These are phyloP conservation scores for Aspergillus niger DNA, from an alignment of 2,329 filamentous ascomycete species.

Conservation along the genomic window DNA sequence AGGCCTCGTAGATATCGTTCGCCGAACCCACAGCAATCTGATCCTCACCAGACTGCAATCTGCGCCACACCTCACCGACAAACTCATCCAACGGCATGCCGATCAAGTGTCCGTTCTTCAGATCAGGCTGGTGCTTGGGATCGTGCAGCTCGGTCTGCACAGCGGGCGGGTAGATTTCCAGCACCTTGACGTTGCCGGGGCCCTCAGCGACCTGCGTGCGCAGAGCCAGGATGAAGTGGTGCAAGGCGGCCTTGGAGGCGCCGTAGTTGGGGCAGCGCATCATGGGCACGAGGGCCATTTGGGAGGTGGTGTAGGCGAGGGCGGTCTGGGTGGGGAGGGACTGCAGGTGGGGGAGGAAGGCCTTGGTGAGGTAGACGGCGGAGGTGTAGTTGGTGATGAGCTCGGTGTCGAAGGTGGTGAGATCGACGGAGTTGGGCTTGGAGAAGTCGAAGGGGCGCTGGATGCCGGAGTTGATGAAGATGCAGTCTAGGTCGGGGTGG, in stretches of 20 bases:
- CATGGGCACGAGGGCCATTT: conserved; percentile 54
- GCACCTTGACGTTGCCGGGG: conserved; percentile 52
- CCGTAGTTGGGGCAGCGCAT: conserved; percentile 55
- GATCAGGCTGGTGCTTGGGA: conserved; percentile 56
- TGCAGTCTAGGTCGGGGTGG: conserved; percentile 54
- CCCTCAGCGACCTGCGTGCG: conserved; percentile 51
- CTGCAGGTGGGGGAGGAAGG: conserved; percentile 54
- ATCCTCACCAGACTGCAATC: conserved; percentile 51
- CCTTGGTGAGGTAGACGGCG: conserved; percentile 52
- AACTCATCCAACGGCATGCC: conserved; percentile 59
- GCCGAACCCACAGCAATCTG: conserved; percentile 55
- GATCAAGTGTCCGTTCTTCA: conserved; percentile 52
- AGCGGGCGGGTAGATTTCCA: conserved; percentile 58
- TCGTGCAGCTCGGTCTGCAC: conserved; percentile 62
- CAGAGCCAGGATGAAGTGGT: conserved; percentile 56
- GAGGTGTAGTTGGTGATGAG: conserved; percentile 55
- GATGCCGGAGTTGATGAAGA: conserved; percentile 58
- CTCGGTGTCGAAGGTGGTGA: conserved; percentile 48
- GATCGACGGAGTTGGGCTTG: conserved; percentile 51
- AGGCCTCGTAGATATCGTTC: conserved; percentile 45
- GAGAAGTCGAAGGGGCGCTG: conserved; percentile 54
- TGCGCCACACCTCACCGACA: conserved; percentile 52
- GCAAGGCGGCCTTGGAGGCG: conserved; percentile 58
- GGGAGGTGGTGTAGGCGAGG: conserved; percentile 53
- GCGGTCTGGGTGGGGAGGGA: conserved; percentile 46